A percentile compares a stretch with the other conserved stretches of the same genome.
Conservation (phyloP, 805 yeast species). For the Starmerella floris region DNA sequence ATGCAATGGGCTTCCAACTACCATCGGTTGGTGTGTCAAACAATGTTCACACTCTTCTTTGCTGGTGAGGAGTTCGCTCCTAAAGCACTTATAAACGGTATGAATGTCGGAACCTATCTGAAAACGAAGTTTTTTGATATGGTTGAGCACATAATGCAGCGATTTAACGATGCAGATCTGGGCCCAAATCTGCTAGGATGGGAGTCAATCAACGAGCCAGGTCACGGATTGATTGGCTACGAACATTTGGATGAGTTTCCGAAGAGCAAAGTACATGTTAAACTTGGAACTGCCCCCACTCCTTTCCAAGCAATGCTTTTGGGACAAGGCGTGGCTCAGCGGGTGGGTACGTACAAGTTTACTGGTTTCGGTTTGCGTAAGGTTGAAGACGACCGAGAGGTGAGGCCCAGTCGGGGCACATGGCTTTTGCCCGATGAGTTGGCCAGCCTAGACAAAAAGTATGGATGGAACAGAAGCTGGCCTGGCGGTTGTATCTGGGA, state of each 20-base stretch:
- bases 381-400: slow-evolving; percentile 39
- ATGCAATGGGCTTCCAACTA: slow-evolving; percentile 92
- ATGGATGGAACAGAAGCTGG: slow-evolving; percentile 73
- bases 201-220: slow-evolving; percentile 80
- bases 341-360: slow-evolving; percentile 57
- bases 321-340: slow-evolving; percentile 64
- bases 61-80: slow-evolving; percentile 70
- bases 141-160: slow-evolving; percentile 35
- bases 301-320: slow-evolving; percentile 57
- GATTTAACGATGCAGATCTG: slow-evolving; percentile 28
- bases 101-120: slow-evolving; percentile 63
- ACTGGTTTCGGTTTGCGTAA: slow-evolving; percentile 59
- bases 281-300: slow-evolving; percentile 74
- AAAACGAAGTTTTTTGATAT: slow-evolving; percentile 51
- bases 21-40: slow-evolving; percentile 53
- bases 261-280: slow-evolving; percentile 33
- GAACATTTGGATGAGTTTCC: slow-evolving; percentile 33
- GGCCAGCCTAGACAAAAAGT: slow-evolving; percentile 38
- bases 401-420: slow-evolving; percentile 52
- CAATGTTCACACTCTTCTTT: slow-evolving; percentile 83
- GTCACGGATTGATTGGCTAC: slow-evolving; percentile 56
- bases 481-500: slow-evolving; percentile 72
- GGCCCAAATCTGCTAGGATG: slow-evolving; percentile 47
- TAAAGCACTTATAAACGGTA: slow-evolving; percentile 51
- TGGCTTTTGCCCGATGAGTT: slow-evolving; percentile 49